Percentiles rank a stretch among this genome's conserved stretches.
phyloP scores from a whole-genome alignment of 352 stramenopile genomes.

The Lagenidium sp. region DNA sequence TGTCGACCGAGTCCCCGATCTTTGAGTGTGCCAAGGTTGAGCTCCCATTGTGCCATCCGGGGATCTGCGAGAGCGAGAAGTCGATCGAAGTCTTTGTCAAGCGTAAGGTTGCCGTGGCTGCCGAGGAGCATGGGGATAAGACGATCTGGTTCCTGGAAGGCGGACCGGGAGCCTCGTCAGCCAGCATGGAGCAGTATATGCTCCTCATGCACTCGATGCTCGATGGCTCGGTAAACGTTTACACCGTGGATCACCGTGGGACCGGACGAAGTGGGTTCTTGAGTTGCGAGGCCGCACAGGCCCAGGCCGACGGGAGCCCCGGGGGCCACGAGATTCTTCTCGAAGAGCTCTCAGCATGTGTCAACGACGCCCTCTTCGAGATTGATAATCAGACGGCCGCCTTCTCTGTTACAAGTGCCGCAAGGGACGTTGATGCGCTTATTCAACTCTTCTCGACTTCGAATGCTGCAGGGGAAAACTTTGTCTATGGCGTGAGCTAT shows the following conservation, averaged over 20 bases:
- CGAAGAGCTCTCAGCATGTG: slow-evolving; percentile 19
- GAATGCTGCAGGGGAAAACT: slow-evolving; percentile 12
- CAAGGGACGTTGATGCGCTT: slow-evolving; percentile 20
- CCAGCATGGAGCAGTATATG: slow-evolving; percentile 27
- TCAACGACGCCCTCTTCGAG: slow-evolving; percentile 23
- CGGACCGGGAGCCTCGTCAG: slow-evolving; percentile 28
- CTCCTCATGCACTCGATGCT: slow-evolving; percentile 20
- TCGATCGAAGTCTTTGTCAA: no score
- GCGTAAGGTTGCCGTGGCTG: slow-evolving; percentile 15
- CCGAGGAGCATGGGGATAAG: slow-evolving; percentile 7
- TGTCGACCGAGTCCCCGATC: no score
- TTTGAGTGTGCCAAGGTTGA: no score
- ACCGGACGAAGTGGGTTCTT: slow-evolving; percentile 32
- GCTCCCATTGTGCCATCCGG: no score
- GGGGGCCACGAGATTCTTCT: slow-evolving; percentile 10
- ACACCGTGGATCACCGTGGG: slow-evolving; percentile 51
- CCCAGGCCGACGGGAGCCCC: slow-evolving; percentile 8
- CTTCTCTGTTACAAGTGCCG: slow-evolving; percentile 42
- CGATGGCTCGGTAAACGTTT: slow-evolving; percentile 30
- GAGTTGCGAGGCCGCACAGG: slow-evolving; percentile 29
- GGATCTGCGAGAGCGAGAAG: no score
- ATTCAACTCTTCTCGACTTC: slow-evolving; percentile 1
- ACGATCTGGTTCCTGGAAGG: slow-evolving; percentile 42
- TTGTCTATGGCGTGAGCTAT: slow-evolving; percentile 50
- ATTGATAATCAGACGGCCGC: slow-evolving; percentile 23